Conservation (phyloP, 73 alveolate genomes). For the Paramecium biaurelia region DNA sequence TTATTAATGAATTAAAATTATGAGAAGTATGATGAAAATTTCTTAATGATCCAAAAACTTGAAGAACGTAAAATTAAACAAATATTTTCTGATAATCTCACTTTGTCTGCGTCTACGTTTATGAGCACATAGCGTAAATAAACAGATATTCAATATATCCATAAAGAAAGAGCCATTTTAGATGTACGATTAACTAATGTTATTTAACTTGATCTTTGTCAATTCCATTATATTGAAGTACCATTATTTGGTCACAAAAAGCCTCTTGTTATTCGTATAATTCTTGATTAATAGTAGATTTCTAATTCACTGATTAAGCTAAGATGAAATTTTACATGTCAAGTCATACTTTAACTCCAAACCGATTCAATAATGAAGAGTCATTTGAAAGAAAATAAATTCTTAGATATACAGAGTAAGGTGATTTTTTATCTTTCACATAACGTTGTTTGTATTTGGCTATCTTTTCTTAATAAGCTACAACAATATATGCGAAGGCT, state of each 20-base stretch:
- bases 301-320: slow-evolving; percentile 4
- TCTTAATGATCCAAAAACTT: neutral
- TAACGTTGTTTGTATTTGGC: slow-evolving; percentile 20
- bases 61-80: neutral
- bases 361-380: slow-evolving; percentile 35
- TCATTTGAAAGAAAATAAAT: slow-evolving; percentile 29
- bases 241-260: slow-evolving; percentile 20
- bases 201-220: neutral
- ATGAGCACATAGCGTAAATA: neutral
- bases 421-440: neutral
- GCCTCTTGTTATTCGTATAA: slow-evolving; percentile 17
- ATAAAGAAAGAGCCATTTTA: neutral
- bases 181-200: neutral
- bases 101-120: neutral
- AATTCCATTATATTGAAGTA: slow-evolving; percentile 27
- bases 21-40: neutral
- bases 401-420: slow-evolving; percentile 11
- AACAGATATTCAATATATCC: neutral
- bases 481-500: neutral
- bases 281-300: neutral
- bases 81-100: neutral
- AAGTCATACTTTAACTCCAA: slow-evolving; percentile 31
- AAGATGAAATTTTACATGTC: slow-evolving; percentile 47
- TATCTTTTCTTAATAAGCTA: slow-evolving; percentile 13
- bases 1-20: neutral